These are phyloP conservation scores for rapeseed (Brassica napus) DNA, from an alignment of 345 rosid species.

Conservation along the genomic window DNA sequence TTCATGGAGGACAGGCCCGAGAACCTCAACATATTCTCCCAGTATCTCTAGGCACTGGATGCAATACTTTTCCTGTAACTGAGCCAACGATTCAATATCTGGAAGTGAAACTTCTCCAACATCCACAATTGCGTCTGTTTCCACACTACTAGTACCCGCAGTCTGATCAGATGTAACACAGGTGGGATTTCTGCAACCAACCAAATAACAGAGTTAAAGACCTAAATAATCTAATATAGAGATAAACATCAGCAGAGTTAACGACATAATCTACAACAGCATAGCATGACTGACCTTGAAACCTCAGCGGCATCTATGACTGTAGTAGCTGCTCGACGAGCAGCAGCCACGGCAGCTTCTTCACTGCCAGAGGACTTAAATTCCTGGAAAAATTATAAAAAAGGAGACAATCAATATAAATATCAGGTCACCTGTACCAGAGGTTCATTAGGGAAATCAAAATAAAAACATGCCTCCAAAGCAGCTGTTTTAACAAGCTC, in stretches of 20 bases:
- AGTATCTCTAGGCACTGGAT: slow-evolving; percentile 88
- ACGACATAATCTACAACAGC: background rate
- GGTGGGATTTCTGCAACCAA: slow-evolving; percentile 55
- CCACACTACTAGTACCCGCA: slow-evolving; percentile 34
- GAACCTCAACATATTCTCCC: slow-evolving; percentile 97
- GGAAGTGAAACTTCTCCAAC: slow-evolving; percentile 68
- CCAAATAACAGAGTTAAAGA: slow-evolving; percentile 32
- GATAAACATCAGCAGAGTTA: slow-evolving; percentile 1
- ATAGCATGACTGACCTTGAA: slow-evolving; percentile 61
- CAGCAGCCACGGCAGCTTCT: slow-evolving; percentile 91
- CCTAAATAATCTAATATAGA: background rate
- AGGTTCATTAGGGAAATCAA: slow-evolving; percentile 8
- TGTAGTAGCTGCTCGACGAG: slow-evolving; percentile 84
- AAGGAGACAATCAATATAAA: slow-evolving; percentile 11
- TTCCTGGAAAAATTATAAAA: slow-evolving; percentile 48
- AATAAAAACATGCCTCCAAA: slow-evolving; percentile 58
- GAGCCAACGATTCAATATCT: slow-evolving; percentile 67
- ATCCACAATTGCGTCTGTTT: slow-evolving; percentile 50
- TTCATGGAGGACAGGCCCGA: slow-evolving; percentile 95
- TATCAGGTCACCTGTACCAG: background rate
- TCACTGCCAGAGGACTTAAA: slow-evolving; percentile 63
- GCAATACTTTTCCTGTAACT: slow-evolving; percentile 87
- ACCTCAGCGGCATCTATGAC: slow-evolving; percentile 88
- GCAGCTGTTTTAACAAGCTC: slow-evolving; percentile 96
- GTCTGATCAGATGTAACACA: slow-evolving; percentile 43